phyloP scores from a whole-genome alignment of 2,329 filamentous ascomycete genomes.

The Akanthomyces uredinophilus region DNA sequence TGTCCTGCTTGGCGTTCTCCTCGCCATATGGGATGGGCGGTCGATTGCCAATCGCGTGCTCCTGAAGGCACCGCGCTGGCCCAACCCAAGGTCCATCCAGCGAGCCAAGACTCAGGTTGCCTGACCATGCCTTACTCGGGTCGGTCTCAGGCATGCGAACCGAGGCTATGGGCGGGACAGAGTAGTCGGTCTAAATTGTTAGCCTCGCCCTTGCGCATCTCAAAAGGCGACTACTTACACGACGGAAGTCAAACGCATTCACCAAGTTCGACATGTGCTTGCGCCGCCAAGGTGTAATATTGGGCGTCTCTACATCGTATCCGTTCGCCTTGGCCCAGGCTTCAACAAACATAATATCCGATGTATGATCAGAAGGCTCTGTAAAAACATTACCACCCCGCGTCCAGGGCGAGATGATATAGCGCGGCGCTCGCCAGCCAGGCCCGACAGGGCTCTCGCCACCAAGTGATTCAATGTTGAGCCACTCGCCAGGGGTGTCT shows the following conservation, averaged over 20 bases:
- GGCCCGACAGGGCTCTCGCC: constrained; percentile 25
- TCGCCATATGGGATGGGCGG: constrained; percentile 39
- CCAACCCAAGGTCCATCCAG: constrained; percentile 25
- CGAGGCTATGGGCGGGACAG: constrained; percentile 33
- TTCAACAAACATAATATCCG: constrained; percentile 49
- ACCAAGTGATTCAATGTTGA: constrained; percentile 34
- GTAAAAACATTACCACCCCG: constrained; percentile 49
- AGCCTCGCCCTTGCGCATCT: neutral
- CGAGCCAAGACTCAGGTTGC: constrained; percentile 22
- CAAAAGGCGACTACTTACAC: constrained; percentile 15
- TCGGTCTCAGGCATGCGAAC: constrained; percentile 37
- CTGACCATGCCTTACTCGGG: constrained; percentile 26
- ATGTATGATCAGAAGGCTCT: constrained; percentile 48
- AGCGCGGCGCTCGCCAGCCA: constrained; percentile 43
- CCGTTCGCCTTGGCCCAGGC: constrained; percentile 33
- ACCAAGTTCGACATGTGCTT: constrained; percentile 24
- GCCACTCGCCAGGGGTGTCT: constrained; percentile 46
- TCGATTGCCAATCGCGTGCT: constrained; percentile 17
- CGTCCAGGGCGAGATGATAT: constrained; percentile 50
- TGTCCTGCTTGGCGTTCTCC: constrained; percentile 25
- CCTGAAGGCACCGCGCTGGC: constrained; percentile 35
- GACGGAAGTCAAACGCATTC: constrained; percentile 36
- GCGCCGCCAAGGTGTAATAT: constrained; percentile 24
- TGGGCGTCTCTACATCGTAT: constrained; percentile 25
- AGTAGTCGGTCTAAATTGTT: constrained; percentile 33